Base-by-base conservation (phyloP, 257 asterid genomes). In the Solanum tacnaense region DNA sequence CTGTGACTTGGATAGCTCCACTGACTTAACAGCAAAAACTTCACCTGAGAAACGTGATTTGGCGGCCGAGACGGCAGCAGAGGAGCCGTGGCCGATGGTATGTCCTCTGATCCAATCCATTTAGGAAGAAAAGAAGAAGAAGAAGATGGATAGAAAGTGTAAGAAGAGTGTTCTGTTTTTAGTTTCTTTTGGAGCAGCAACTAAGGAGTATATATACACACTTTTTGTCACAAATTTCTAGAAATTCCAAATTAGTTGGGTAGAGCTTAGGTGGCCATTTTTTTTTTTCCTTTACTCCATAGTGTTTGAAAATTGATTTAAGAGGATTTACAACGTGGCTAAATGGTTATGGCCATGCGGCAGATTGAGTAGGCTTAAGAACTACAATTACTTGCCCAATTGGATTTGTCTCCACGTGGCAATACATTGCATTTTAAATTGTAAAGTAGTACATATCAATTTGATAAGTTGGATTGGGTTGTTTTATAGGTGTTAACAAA, bases 91-190 rank as follows among this genome's bases (percentile, higher is more conserved):
- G 88, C 98, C 99, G 15, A 96, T 95, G 72, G 65, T 85, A 75
- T 86, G 93, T 44, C 98, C 98, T 90, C 99, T 92, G 12, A 87
- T 93, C 98, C 98, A 96, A 10, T 90, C 91, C 98, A 95, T 95
- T 39, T 86, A 38, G 12, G 44, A 9, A 38, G 44, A 38, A 38
- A 38, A 38, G 9, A 36, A 36, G 39, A 36, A 36, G 38, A 35
- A 35, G 38, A 36, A 36, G 41, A 38, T 38, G 41, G 41, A 36
- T 36, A 38, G 41, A 8, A 38, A 38, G 41, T 38, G 41, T 38
- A 8, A 8, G 41, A 38, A 38, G 41, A 38, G 44, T 38, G 44
- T 38, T 38, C 1, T 38, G 44, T 38, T 38, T 38, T 38, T 38
- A 38, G 44, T 38, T 38, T 38, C 44, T 38, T 38, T 38, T 38